Evolutionary conservation across 805 yeast species (phyloP).

Genomic region (Wickerhamiella brachini): DNA sequence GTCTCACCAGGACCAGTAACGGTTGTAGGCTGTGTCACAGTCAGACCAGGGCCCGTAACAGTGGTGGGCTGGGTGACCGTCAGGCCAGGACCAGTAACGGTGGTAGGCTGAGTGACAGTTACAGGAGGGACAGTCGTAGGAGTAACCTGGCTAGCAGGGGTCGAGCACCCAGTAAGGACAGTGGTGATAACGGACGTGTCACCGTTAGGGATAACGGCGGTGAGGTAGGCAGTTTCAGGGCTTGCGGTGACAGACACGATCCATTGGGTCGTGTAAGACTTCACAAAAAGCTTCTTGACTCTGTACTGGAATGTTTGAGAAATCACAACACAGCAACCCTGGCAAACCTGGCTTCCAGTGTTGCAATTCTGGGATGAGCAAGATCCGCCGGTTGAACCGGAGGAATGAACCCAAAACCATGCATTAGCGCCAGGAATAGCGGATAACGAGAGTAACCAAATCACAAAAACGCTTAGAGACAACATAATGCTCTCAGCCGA

Average conservation of each 20-base stretch:
- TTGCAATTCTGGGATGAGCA: conserved; percentile 7
- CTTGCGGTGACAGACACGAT: conserved; percentile 9
- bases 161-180: conserved; percentile 14
- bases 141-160: conserved; percentile 4
- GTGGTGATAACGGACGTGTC: conserved; percentile 31
- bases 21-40: conserved; percentile 2
- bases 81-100: conserved; percentile 6
- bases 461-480: not conserved
- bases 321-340: conserved; percentile 23
- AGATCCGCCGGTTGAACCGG: conserved; percentile 12
- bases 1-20: conserved; percentile 7
- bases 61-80: conserved; percentile 14
- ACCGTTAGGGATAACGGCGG: conserved; percentile 35
- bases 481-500: not conserved
- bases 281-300: conserved; percentile 2
- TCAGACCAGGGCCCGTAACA: conserved; percentile 11
- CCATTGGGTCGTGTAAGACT: conserved; percentile 7
- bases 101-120: conserved; percentile 1
- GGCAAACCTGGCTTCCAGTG: conserved; percentile 10
- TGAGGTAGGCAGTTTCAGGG: conserved; percentile 13
- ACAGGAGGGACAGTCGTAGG: not conserved
- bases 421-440: conserved; percentile 10
- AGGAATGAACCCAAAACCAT: conserved; percentile 18
- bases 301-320: conserved; percentile 16
- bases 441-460: not conserved